Conservation (phyloP, 1,284 basidiomycete genomes). For the Macrocybe sp. region DNA sequence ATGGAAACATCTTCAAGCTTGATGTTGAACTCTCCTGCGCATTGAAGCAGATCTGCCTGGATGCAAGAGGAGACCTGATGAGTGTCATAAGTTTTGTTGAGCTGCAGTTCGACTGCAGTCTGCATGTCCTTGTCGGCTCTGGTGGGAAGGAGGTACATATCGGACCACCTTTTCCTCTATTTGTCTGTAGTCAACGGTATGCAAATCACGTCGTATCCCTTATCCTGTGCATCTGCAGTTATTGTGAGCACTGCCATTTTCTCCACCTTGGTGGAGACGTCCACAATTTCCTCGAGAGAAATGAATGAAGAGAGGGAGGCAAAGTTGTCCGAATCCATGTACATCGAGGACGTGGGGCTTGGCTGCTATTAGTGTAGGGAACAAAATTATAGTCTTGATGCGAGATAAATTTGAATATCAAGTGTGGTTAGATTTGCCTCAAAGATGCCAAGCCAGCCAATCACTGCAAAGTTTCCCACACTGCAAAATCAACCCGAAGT, state of each 20-base stretch:
- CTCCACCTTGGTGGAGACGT: conserved; percentile 13
- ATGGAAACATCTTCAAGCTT: conserved; percentile 98
- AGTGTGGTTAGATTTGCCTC: too few species aligned
- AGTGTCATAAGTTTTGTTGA: too few species aligned
- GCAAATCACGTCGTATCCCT: conserved; percentile 65
- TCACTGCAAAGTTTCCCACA: too few species aligned
- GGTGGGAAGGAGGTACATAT: conserved; percentile 73
- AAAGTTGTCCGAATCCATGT: too few species aligned
- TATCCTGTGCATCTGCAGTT: conserved; percentile 42
- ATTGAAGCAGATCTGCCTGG: conserved; percentile 86
- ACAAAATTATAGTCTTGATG: too few species aligned
- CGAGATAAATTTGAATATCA: too few species aligned
- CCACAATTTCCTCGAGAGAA: conserved; percentile 24
- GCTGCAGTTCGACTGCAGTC: conserved; percentile 55
- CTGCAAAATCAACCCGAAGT: too few species aligned
- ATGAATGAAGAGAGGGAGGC: conserved; percentile 31
- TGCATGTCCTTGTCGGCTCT: conserved; percentile 44
- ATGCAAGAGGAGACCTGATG: conserved; percentile 85
- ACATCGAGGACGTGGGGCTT: too few species aligned
- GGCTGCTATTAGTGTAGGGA: too few species aligned
- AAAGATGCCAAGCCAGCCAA: too few species aligned
- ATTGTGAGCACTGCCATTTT: conserved; percentile 48
- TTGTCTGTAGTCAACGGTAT: conserved; percentile 83
- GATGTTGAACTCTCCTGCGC: conserved; percentile 96
- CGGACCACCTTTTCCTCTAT: conserved; percentile 87